These are phyloP conservation scores for Penicillium robsamsonii DNA, from an alignment of 495 filamentous ascomycete genomes.

Conservation along the genomic window DNA sequence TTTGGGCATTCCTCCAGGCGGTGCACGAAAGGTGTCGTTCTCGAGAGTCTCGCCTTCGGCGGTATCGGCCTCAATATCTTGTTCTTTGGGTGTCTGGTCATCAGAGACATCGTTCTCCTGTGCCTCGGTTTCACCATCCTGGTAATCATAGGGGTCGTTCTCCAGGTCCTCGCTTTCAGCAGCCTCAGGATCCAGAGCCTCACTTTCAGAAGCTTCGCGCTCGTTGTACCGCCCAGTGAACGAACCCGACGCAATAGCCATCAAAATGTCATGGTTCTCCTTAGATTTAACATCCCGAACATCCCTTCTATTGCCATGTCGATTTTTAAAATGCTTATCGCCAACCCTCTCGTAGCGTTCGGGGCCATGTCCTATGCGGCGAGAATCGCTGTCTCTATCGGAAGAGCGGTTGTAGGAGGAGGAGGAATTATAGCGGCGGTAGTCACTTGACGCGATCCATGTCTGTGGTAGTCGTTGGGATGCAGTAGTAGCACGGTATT, in stretches of 20 bases:
- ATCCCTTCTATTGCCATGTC: not conserved
- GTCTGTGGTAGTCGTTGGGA: slow-evolving; percentile 2
- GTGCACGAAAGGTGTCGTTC: not conserved
- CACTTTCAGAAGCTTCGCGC: slow-evolving; percentile 1
- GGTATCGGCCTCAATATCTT: not conserved
- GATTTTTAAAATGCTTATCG: not conserved
- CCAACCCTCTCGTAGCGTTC: not conserved
- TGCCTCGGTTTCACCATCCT: not conserved
- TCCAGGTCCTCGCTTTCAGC: not conserved
- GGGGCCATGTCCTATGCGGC: not conserved
- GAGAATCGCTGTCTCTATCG: not conserved
- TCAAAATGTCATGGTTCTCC: slow-evolving; percentile 10
- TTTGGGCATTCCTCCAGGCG: not conserved
- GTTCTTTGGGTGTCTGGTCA: not conserved
- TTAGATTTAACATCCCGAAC: not conserved
- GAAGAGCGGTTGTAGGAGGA: not conserved
- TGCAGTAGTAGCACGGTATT: slow-evolving; percentile 11
- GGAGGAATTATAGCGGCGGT: not conserved
- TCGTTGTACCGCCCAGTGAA: not conserved
- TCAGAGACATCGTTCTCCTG: not conserved
- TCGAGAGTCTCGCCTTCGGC: not conserved
- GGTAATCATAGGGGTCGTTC: not conserved
- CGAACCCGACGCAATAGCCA: slow-evolving; percentile 20
- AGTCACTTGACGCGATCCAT: not conserved
- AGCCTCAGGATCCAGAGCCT: not conserved